Evolutionary conservation across 1,284 basidiomycete genomes (phyloP).

Genomic region (Irpex lacteus): DNA sequence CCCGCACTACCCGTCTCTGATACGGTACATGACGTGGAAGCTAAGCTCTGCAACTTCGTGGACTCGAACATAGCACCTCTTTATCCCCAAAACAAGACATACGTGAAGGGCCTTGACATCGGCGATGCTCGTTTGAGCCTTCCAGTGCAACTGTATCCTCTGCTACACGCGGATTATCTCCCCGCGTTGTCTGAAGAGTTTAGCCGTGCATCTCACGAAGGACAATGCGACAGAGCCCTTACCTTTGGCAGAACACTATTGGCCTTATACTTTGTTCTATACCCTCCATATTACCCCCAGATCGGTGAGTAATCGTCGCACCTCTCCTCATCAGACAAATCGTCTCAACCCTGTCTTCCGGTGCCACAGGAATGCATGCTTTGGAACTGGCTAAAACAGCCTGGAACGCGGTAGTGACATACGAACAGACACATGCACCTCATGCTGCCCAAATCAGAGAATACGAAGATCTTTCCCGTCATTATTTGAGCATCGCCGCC

Average conservation of each 20-base stretch:
- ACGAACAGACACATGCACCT: slow-evolving; percentile 14
- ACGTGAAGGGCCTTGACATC: neutral
- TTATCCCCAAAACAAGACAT: neutral
- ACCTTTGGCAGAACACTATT: slow-evolving; percentile 53
- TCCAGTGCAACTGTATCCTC: slow-evolving; percentile 36
- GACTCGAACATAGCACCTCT: slow-evolving; percentile 10
- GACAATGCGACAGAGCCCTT: slow-evolving; percentile 50
- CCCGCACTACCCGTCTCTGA: slow-evolving; percentile 25
- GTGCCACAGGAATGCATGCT: slow-evolving; percentile 60
- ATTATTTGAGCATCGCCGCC: slow-evolving; percentile 41
- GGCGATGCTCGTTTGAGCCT: slow-evolving; percentile 21
- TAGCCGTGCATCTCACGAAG: slow-evolving; percentile 64
- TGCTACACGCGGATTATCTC: slow-evolving; percentile 59
- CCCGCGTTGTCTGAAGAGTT: slow-evolving; percentile 59
- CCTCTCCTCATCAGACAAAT: neutral
- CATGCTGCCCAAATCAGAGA: neutral
- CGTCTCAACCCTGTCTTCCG: neutral
- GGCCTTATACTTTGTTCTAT: slow-evolving; percentile 63
- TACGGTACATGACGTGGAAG: slow-evolving; percentile 31
- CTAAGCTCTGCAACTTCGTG: slow-evolving; percentile 37
- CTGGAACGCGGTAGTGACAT: slow-evolving; percentile 57
- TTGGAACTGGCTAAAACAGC: slow-evolving; percentile 70
- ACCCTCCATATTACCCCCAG: slow-evolving; percentile 72
- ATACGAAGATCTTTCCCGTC: slow-evolving; percentile 14
- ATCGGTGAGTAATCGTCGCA: slow-evolving; percentile 48